Percentiles rank a stretch among this genome's conserved stretches.
Evolutionary conservation across 2,329 filamentous ascomycete genomes (phyloP).

Genomic region (Pseudogymnoascus sp.): DNA sequence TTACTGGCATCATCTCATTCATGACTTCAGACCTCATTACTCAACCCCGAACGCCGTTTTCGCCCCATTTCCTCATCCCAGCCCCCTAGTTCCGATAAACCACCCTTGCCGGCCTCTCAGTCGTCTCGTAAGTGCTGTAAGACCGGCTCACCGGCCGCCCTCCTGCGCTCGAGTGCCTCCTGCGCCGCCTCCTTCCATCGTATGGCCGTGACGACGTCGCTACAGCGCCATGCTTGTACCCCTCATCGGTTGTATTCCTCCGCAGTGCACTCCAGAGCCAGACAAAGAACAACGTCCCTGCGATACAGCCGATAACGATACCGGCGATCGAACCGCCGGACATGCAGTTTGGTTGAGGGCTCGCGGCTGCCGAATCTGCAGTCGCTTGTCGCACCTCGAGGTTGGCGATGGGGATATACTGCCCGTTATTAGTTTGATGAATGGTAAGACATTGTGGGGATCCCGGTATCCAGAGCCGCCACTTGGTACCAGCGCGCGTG

Average conservation of each 20-base stretch:
- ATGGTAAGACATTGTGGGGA: not conserved
- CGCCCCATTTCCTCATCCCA: not conserved
- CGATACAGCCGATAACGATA: constrained; percentile 14
- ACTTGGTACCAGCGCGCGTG: not conserved
- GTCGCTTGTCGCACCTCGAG: constrained; percentile 3
- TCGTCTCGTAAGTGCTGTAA: constrained; percentile 1
- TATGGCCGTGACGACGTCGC: not conserved
- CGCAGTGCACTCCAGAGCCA: constrained; percentile 6
- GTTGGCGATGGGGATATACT: constrained; percentile 11
- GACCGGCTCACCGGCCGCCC: constrained; percentile 6
- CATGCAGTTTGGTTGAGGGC: constrained; percentile 11
- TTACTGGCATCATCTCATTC: constrained; percentile 4
- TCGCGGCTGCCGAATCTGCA: not conserved
- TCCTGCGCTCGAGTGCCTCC: constrained; percentile 1
- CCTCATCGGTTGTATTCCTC: not conserved
- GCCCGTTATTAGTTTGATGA: not conserved
- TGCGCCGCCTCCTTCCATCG: not conserved
- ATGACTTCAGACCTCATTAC: not conserved
- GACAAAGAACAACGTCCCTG: not conserved
- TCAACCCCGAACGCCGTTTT: not conserved
- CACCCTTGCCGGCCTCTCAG: not conserved
- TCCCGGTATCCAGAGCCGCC: not conserved
- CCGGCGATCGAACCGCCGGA: constrained; percentile 10
- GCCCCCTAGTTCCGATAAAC: not conserved
- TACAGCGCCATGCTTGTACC: not conserved